These are phyloP conservation scores for Aaosphaeria pasadenensis DNA, from an alignment of 2,329 filamentous ascomycete genomes.

Conservation along the genomic window DNA sequence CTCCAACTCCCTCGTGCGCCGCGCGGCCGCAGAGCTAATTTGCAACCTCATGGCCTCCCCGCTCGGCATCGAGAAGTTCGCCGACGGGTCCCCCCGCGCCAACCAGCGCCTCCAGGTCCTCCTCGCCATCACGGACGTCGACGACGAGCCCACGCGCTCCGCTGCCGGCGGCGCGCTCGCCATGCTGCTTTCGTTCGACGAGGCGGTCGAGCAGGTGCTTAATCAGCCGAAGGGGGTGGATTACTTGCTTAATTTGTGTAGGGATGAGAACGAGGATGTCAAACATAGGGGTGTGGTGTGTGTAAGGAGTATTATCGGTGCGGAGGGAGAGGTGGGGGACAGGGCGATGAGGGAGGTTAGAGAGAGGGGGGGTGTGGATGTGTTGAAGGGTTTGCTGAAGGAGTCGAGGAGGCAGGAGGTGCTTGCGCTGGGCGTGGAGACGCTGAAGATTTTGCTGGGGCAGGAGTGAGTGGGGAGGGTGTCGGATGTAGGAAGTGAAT, in stretches of 20 bases:
- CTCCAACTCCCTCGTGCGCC: conserved; percentile 70
- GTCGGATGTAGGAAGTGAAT: too few relatives aligned
- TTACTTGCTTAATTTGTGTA: conserved; percentile 77
- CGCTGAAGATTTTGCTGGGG: conserved; percentile 63
- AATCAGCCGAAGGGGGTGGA: conserved; percentile 66
- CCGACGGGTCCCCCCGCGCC: conserved; percentile 64
- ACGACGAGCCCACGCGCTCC: conserved; percentile 73
- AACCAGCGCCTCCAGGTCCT: conserved; percentile 76
- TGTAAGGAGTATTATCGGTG: conserved; percentile 68
- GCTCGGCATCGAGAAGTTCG: conserved; percentile 66
- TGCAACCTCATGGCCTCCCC: conserved; percentile 81
- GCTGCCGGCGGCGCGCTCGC: conserved; percentile 88
- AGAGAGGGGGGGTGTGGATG: conserved; percentile 62
- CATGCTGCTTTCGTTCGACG: conserved; percentile 75
- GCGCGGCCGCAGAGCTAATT: conserved; percentile 81
- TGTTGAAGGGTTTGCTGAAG: conserved; percentile 67
- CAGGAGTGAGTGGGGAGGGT: conserved; percentile 5
- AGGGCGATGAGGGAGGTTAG: conserved; percentile 38
- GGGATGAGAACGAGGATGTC: conserved; percentile 66
- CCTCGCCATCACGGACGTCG: conserved; percentile 81
- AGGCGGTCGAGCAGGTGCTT: conserved; percentile 68
- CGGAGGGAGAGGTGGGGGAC: conserved; percentile 63
- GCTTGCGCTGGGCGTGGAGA: conserved; percentile 67
- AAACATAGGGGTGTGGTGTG: conserved; percentile 72
- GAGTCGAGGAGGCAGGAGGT: conserved; percentile 68